Base-by-base conservation (phyloP, 768 basidiomycete species). In the Suillus clintonianus region DNA sequence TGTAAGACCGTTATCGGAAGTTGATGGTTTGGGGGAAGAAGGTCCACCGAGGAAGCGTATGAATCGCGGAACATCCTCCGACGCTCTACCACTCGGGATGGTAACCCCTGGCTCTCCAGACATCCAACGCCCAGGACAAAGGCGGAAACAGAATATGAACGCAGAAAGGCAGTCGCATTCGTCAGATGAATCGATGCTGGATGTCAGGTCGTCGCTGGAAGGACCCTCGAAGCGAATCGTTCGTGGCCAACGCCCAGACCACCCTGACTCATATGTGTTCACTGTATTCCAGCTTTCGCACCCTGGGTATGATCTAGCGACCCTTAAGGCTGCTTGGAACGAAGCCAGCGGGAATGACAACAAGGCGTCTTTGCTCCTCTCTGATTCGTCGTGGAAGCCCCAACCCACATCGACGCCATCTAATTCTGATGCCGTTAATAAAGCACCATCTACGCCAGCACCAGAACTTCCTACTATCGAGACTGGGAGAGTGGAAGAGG, bases 1-100 rank as follows among this genome's bases (percentile, higher is more conserved):
- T 65, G 74, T 78, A 39, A 77, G 79, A 60, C 74, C 77, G 59
- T 65, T 76, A 45, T 78, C 77, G 19, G 75, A 77, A 53, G 73
- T 78, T 58, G 82, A 84, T 42, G 77, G 69, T 60, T 64, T 70
- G 48, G 71, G 61, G 63, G 85, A 87, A 24, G 85, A 85, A 17
- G 89, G 86, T 15, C 89, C 87, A 43, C 90, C 91, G 57, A 86
- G 87, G 63, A 93, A 93, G 78, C 86, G 86, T 68, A 70, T 86
- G 45, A 88, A 91, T 72, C 80, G 79, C 64, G 88, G 87, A 34
- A 74, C 76, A 57, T 74, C 78, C 30, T 63, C 76, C 48, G 77
- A 80, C 71, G 63, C 77, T 60, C 74, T 74, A 41, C 68, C 71
- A 36, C 54, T 65, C 30, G 62, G 63, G 59, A 37, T 63, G 27